phyloP scores from a whole-genome alignment of 306 rosid species.

The Dalbergia oliveri region DNA sequence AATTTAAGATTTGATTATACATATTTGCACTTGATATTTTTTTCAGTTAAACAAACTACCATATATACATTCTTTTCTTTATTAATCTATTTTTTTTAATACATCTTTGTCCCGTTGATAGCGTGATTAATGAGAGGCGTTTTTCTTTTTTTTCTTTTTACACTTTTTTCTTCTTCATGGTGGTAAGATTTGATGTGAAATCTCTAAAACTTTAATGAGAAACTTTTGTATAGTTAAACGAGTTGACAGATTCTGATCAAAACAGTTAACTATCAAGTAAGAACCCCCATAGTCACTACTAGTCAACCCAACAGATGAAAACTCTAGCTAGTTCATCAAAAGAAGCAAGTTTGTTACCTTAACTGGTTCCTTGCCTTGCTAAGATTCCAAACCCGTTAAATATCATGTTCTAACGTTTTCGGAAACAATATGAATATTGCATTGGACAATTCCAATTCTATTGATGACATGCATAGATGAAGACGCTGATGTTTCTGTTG shows the following conservation, averaged over 20 bases:
- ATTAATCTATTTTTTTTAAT: background rate
- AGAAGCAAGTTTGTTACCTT: no score
- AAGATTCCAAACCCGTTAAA: no score
- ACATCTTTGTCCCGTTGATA: background rate
- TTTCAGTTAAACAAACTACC: background rate
- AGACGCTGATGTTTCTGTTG: slow-evolving; percentile 8
- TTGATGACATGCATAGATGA: background rate
- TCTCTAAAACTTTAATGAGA: background rate
- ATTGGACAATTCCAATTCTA: background rate
- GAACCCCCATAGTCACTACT: background rate
- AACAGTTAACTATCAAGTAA: background rate
- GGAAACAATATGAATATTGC: no score
- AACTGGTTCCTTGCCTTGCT: no score
- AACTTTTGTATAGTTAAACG: background rate
- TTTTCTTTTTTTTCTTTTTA: background rate
- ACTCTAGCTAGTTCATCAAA: no score
- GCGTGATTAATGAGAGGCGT: background rate
- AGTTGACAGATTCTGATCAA: background rate
- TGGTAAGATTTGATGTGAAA: background rate
- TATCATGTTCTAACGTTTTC: no score
- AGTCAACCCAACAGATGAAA: no score
- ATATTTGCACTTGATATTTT: no score
- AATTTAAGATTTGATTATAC: no score
- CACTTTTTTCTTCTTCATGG: background rate
- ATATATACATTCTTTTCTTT: background rate